Evolutionary conservation across 2,329 filamentous ascomycete species (phyloP).

Genomic region (Emmonsia crescens): DNA sequence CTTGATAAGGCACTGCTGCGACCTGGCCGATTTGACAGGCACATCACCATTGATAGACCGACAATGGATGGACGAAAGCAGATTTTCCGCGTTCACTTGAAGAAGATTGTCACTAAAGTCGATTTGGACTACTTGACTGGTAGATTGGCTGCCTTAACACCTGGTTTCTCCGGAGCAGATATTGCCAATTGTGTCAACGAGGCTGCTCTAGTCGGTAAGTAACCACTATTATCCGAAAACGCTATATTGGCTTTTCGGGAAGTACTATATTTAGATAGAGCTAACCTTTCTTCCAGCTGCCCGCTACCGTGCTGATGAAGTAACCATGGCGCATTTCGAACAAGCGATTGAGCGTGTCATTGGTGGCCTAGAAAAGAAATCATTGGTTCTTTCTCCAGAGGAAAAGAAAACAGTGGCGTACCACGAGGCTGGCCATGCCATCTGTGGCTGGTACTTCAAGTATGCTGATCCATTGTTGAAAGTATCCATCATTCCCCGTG

Average conservation of each 20-base stretch:
- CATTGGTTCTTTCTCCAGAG: conserved; percentile 78
- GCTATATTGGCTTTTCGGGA: background rate
- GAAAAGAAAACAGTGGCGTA: conserved; percentile 97
- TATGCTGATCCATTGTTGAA: conserved; percentile 96
- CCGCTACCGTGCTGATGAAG: conserved; percentile 64
- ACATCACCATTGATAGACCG: conserved; percentile 87
- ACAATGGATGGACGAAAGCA: conserved; percentile 96
- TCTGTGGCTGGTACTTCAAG: conserved; percentile 96
- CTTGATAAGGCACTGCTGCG: conserved; percentile 94
- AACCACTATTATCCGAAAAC: background rate
- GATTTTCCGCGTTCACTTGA: conserved; percentile 89
- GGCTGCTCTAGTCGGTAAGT: conserved; percentile 84
- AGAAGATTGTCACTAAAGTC: conserved; percentile 88
- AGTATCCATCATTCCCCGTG: conserved; percentile 95
- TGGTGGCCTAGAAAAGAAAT: conserved; percentile 94
- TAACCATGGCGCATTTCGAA: conserved; percentile 87
- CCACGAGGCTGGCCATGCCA: conserved; percentile 95
- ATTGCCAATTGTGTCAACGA: conserved; percentile 99
- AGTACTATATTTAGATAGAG: background rate
- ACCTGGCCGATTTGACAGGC: conserved; percentile 90
- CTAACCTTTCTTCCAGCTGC: conserved; percentile 56
- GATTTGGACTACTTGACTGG: conserved; percentile 81
- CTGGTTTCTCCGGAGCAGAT: conserved; percentile 93
- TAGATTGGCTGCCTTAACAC: conserved; percentile 80
- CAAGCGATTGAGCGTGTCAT: conserved; percentile 96